A percentile compares a stretch with the other conserved stretches of the same genome.
Conservation (phyloP, 2,329 filamentous ascomycete species). For the Stemphylium lycopersici region DNA sequence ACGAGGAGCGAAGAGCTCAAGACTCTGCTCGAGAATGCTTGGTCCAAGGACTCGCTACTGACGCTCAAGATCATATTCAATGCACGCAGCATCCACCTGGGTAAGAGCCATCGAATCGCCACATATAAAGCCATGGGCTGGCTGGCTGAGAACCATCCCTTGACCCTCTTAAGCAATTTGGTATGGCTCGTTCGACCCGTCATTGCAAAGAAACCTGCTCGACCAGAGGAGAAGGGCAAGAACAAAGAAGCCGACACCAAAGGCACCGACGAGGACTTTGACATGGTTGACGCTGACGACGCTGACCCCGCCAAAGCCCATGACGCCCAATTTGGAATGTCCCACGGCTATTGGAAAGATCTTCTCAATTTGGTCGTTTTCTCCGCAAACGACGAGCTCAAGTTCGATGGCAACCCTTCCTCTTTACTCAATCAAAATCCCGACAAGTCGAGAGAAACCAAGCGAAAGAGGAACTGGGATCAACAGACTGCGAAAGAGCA, state of each 20-base stretch:
- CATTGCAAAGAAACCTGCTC: constrained; percentile 60
- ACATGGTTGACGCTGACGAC: constrained; percentile 54
- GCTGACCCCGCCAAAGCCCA: constrained; percentile 26
- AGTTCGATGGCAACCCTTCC: constrained; percentile 49
- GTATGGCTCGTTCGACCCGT: constrained; percentile 62
- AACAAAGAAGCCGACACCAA: neutral
- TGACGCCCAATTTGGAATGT: constrained; percentile 48
- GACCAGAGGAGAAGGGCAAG: constrained; percentile 18
- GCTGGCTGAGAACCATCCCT: constrained; percentile 62
- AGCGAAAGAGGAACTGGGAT: constrained; percentile 30
- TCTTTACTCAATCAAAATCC: constrained; percentile 50
- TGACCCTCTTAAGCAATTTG: constrained; percentile 61
- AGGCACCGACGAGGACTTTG: constrained; percentile 43
- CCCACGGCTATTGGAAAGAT: constrained; percentile 69
- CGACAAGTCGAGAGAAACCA: constrained; percentile 26
- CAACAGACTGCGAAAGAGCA: constrained; percentile 26
- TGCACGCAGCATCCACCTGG: constrained; percentile 65
- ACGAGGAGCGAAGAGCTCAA: constrained; percentile 48
- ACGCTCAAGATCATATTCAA: constrained; percentile 68
- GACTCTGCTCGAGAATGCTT: constrained; percentile 56
- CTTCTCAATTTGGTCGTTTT: constrained; percentile 63
- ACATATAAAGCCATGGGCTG: constrained; percentile 64
- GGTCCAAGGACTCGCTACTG: constrained; percentile 55
- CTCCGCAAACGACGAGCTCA: constrained; percentile 56
- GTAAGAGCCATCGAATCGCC: constrained; percentile 57